Evolutionary conservation across 352 stramenopile genomes (phyloP).

Genomic region (Peronospora belbahrii): DNA sequence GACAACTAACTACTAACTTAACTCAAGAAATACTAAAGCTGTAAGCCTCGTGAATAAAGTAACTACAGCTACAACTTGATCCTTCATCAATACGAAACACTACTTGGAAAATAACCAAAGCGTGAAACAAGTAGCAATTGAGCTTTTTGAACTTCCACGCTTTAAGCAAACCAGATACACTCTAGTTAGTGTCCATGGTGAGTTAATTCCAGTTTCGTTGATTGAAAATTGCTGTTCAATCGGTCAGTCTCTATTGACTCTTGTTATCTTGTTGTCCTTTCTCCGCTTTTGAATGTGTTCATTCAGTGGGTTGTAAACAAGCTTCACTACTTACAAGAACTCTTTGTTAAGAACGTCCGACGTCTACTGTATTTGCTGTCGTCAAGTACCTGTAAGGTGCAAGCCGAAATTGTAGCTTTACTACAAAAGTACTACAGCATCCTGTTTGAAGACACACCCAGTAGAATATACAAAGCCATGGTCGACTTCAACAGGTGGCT

Average conservation of each 20-base stretch:
- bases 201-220: neutral
- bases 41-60: neutral
- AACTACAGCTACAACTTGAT: neutral
- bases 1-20: too few relatives aligned
- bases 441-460: conserved; percentile 12
- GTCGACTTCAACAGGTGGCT: conserved; percentile 31
- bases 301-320: conserved; percentile 14
- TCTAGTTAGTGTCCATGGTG: conserved; percentile 19
- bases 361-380: conserved; percentile 16
- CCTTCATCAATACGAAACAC: conserved; percentile 6
- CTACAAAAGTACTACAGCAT: conserved; percentile 11
- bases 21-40: too few relatives aligned
- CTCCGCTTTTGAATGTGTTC: conserved; percentile 1
- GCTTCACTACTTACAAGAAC: conserved; percentile 10
- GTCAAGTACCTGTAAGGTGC: conserved; percentile 1
- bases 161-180: neutral
- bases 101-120: too few relatives aligned
- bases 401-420: conserved; percentile 5
- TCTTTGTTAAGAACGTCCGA: conserved; percentile 18
- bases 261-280: conserved; percentile 3
- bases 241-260: neutral
- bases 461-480: conserved; percentile 11
- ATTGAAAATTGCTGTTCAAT: neutral
- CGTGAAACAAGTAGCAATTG: neutral
- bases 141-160: neutral